Evolutionary conservation across 2,329 filamentous ascomycete species (phyloP).

Genomic region (Monosporascus ibericus): DNA sequence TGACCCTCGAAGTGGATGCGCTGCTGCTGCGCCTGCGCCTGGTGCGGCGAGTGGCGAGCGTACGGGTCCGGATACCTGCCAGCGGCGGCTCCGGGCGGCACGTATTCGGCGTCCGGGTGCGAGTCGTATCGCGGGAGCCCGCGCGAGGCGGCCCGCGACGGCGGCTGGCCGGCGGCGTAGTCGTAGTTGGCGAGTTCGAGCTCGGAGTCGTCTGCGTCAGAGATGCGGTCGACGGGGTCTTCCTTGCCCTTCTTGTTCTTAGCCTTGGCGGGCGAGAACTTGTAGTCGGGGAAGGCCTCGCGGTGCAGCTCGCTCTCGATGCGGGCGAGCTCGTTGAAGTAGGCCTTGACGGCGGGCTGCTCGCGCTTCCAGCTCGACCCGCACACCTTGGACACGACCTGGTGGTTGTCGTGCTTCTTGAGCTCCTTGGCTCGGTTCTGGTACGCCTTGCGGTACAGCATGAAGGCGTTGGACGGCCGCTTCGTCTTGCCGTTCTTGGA

Average conservation of each 20-base stretch:
- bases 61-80: conserved; percentile 11
- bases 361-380: conserved; percentile 84
- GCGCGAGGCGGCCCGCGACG: conserved; percentile 24
- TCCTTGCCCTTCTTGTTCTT: conserved; percentile 31
- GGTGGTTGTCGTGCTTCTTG: conserved; percentile 84
- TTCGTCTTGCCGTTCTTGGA: conserved; percentile 72
- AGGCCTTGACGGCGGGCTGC: conserved; percentile 60
- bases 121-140: conserved; percentile 22
- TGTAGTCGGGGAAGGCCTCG: conserved; percentile 82
- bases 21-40: background rate
- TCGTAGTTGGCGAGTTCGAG: conserved; percentile 41
- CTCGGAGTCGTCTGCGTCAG: conserved; percentile 34
- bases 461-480: conserved; percentile 95
- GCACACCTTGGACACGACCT: conserved; percentile 82
- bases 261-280: conserved; percentile 80
- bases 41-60: conserved; percentile 2
- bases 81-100: conserved; percentile 10
- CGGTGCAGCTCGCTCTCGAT: conserved; percentile 81
- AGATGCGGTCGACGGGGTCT: conserved; percentile 28
- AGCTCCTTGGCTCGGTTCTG: conserved; percentile 79
- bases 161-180: conserved; percentile 28
- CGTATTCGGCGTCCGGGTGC: conserved; percentile 26
- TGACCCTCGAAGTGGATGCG: background rate
- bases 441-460: conserved; percentile 92
- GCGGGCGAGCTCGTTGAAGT: conserved; percentile 73